Evolutionary conservation across 1,284 basidiomycete genomes (phyloP).

Genomic region (Sporisorium sorghi): DNA sequence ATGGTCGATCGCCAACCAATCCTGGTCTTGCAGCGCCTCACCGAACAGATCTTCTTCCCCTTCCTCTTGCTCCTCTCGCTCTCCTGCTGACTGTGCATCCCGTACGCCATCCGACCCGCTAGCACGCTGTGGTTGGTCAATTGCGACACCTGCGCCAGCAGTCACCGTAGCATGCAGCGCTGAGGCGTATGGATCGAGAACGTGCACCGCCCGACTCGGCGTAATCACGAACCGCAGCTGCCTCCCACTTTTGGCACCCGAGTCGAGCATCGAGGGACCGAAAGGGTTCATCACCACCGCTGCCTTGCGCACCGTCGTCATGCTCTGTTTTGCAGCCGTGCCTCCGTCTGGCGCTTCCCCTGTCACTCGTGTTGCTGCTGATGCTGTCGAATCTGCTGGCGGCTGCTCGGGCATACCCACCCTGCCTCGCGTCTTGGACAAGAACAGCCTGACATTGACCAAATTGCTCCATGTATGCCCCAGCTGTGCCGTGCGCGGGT

Average conservation of each 20-base stretch:
- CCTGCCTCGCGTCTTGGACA: slow-evolving; percentile 37
- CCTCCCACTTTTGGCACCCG: neutral
- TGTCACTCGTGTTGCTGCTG: neutral
- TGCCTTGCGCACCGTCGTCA: slow-evolving; percentile 29
- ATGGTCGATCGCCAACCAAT: slow-evolving; percentile 16
- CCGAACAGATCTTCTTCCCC: slow-evolving; percentile 16
- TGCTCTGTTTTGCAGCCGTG: neutral
- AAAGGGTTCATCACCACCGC: slow-evolving; percentile 38
- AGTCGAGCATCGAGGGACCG: slow-evolving; percentile 31
- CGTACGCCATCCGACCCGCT: too few relatives aligned
- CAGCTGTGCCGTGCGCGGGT: slow-evolving; percentile 49
- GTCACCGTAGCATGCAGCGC: neutral
- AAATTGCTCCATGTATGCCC: slow-evolving; percentile 59
- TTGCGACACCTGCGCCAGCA: too few relatives aligned
- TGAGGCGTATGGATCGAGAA: slow-evolving; percentile 4
- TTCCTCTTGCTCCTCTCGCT: neutral
- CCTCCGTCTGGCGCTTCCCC: neutral
- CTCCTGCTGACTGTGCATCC: too few relatives aligned
- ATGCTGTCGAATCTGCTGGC: too few relatives aligned
- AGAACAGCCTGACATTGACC: slow-evolving; percentile 49
- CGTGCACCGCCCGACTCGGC: slow-evolving; percentile 11
- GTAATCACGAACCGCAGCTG: slow-evolving; percentile 39
- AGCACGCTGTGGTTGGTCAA: too few relatives aligned
- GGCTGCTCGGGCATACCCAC: slow-evolving; percentile 5
- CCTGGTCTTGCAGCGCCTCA: slow-evolving; percentile 18